Evolutionary conservation across 495 filamentous ascomycete genomes (phyloP).

Genomic region (Chaetomium fimeti): DNA sequence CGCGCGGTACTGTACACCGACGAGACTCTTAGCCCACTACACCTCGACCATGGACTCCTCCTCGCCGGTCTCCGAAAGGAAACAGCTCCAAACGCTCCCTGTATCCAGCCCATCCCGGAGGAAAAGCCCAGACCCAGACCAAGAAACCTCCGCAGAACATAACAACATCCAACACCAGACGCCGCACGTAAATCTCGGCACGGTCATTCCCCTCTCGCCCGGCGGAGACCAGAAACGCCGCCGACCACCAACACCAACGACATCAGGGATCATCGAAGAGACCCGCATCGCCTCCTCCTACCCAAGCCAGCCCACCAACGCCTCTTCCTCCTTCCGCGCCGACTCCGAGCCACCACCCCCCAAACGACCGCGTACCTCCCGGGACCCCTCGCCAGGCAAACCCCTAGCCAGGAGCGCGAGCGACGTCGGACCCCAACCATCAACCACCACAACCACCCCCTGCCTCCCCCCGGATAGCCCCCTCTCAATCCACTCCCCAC

Average conservation of each 20-base stretch:
- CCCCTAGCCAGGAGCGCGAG: slow-evolving; percentile 35
- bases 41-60: slow-evolving; percentile 31
- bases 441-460: neutral
- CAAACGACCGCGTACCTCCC: slow-evolving; percentile 29
- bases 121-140: neutral
- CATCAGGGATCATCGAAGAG: slow-evolving; percentile 3
- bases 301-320: slow-evolving; percentile 5
- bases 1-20: slow-evolving; percentile 39
- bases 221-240: slow-evolving; percentile 8
- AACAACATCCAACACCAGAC: neutral
- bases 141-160: neutral
- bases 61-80: slow-evolving; percentile 7
- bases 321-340: slow-evolving; percentile 25
- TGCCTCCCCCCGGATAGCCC: slow-evolving; percentile 18
- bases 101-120: neutral
- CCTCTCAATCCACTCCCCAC: slow-evolving; percentile 41
- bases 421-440: slow-evolving; percentile 41
- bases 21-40: slow-evolving; percentile 45
- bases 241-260: neutral
- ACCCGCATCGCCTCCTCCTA: slow-evolving; percentile 30
- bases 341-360: slow-evolving; percentile 41
- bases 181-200: neutral
- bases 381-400: slow-evolving; percentile 16
- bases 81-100: neutral
- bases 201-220: slow-evolving; percentile 27